Conservation (phyloP, 2,329 filamentous ascomycete genomes). For the Aspergillus intermedius region DNA sequence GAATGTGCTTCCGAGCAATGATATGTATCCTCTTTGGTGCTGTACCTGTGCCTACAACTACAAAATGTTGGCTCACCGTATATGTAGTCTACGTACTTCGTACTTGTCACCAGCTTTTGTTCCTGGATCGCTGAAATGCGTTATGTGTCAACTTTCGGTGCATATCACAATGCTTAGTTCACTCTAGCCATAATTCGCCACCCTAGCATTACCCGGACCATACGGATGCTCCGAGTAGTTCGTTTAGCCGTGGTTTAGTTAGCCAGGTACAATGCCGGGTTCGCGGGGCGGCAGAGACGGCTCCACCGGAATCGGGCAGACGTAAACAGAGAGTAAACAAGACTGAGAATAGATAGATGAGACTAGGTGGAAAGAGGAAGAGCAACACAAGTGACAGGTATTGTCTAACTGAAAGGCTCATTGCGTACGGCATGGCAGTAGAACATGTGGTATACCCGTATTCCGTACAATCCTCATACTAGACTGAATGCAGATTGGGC, state of each 20-base stretch:
- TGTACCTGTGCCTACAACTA: too few relatives aligned
- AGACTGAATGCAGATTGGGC: too few relatives aligned
- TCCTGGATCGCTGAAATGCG: background rate
- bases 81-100: too few relatives aligned
- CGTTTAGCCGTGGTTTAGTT: background rate
- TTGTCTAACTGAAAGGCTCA: too few relatives aligned
- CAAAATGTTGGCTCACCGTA: too few relatives aligned
- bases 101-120: background rate
- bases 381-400: background rate
- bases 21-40: too few relatives aligned
- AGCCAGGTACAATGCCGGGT: constrained; percentile 1
- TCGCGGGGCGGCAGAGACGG: constrained; percentile 9
- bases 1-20: too few relatives aligned
- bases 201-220: too few relatives aligned
- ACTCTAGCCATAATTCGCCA: background rate
- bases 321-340: background rate
- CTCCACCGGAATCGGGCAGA: constrained; percentile 2
- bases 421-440: background rate
- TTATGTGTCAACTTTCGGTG: background rate
- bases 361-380: background rate
- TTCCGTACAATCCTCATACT: too few relatives aligned
- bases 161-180: background rate
- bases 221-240: too few relatives aligned
- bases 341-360: background rate
- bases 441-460: background rate